phyloP scores from a whole-genome alignment of 768 basidiomycete species.

The Mycena capillaripes region DNA sequence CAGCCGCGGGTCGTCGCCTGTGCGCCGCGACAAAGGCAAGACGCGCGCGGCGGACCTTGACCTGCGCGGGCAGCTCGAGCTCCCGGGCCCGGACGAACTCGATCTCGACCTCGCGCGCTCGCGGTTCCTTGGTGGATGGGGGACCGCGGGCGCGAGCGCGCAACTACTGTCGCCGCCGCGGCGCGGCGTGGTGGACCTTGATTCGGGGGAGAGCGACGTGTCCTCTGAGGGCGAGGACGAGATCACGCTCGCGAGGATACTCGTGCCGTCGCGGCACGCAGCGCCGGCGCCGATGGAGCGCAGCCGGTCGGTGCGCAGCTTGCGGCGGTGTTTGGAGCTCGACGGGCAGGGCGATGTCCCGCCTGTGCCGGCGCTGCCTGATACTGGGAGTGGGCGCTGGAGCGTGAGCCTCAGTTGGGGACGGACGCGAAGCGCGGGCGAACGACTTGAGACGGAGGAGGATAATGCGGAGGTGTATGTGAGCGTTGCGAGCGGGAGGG shows the following conservation, averaged over 20 bases:
- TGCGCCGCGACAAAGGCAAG: constrained; percentile 37
- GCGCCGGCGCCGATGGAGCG: constrained; percentile 30
- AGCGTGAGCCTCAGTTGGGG: constrained; percentile 38
- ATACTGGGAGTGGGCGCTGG: constrained; percentile 28
- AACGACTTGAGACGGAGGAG: background rate
- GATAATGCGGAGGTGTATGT: constrained; percentile 23
- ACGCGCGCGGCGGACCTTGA: constrained; percentile 31
- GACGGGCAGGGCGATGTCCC: constrained; percentile 26
- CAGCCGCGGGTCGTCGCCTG: constrained; percentile 36
- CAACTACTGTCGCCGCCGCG: constrained; percentile 36
- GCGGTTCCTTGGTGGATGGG: constrained; percentile 32
- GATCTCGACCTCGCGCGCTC: constrained; percentile 28
- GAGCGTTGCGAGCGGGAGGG: constrained; percentile 8
- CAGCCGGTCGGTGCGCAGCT: constrained; percentile 35
- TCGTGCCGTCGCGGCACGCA: constrained; percentile 31
- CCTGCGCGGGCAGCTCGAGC: constrained; percentile 30
- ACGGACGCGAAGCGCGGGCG: constrained; percentile 20
- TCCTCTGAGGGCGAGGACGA: constrained; percentile 38
- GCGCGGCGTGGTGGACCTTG: background rate
- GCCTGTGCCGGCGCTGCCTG: constrained; percentile 32
- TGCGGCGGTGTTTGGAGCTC: constrained; percentile 33
- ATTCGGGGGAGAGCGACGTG: constrained; percentile 31
- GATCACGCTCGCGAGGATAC: constrained; percentile 35
- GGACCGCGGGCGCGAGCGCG: constrained; percentile 4
- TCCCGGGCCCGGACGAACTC: constrained; percentile 23